Evolutionary conservation across 352 stramenopile genomes (phyloP), one percentile per base, ranked within the genome.

Genomic region (Globisporangium emineosum): DNA sequence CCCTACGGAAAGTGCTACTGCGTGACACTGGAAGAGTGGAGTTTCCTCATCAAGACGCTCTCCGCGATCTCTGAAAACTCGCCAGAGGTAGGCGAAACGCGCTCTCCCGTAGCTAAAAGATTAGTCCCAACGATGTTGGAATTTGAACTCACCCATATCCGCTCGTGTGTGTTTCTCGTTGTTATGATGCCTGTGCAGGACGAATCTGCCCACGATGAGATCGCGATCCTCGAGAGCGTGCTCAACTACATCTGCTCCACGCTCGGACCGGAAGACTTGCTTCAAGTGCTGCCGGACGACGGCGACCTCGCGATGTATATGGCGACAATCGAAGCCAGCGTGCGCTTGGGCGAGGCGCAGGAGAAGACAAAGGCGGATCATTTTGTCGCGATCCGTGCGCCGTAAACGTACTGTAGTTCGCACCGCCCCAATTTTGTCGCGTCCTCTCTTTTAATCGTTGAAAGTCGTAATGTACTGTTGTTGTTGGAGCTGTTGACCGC

Each of bases 221-320:
- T 61, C 10, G 68, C 65, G 25, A 78, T 91, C 42, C 66, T 95
- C 43, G 74, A 84, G 27, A 83, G 72, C 30, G 79, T 93, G 57
- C 70, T 95, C 23, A 77, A 81, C 54, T 75, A 93, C 57, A 67
- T 93, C 23, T 89, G 81, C 65, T 77, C 72, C 8, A 93, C 79
- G n/a, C 73, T 95, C 23, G 78, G 72, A 27, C 83, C 86, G 1
- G 81, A 90, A 63, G 86, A 95, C 25, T 57, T 93, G 21, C 74
- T 95, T 3, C 70, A 91, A 43, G 79, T 95, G 35, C 66, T 95
- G 29, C 86, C 86, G 12, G 86, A 93, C 60, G 83, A 93, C 42
- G 83, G 81, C 8, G 84, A 93, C 56, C 66, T 91, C 19, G 73
- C 76, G 29, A 62, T 90, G 30, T 93, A 90, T 65, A 89, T 93